These are phyloP conservation scores for Conoideocrella luteorostrata DNA, from an alignment of 2,329 filamentous ascomycete species.

Conservation along the genomic window DNA sequence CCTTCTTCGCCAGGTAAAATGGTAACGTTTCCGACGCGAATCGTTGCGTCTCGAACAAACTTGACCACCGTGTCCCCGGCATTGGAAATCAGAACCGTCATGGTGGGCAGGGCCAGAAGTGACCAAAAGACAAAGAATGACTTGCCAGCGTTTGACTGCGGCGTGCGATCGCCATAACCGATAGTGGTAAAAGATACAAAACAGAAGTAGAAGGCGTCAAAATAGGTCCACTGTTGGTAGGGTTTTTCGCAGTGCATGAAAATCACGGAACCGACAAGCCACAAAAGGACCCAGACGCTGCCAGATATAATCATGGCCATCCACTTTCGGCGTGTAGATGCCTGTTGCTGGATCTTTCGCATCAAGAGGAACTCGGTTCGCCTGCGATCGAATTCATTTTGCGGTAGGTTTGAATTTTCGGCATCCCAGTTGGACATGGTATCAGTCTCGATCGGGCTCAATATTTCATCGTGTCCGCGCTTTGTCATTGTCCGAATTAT, in stretches of 20 bases:
- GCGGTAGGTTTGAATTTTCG: conserved; percentile 11
- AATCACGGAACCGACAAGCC: conserved; percentile 72
- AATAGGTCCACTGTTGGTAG: conserved; percentile 65
- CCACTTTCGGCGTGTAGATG: conserved; percentile 65
- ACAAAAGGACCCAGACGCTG: conserved; percentile 64
- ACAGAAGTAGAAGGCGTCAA: conserved; percentile 76
- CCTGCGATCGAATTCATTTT: conserved; percentile 51
- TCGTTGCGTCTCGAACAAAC: conserved; percentile 46
- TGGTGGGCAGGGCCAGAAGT: conserved; percentile 75
- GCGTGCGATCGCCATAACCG: conserved; percentile 76
- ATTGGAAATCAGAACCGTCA: conserved; percentile 79
- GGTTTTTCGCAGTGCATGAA: conserved; percentile 51
- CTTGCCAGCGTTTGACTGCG: conserved; percentile 69
- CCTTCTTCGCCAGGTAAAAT: conserved; percentile 52
- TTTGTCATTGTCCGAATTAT: conserved; percentile 39
- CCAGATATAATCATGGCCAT: conserved; percentile 63
- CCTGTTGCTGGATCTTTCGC: conserved; percentile 67
- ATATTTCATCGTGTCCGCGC: conserved; percentile 39
- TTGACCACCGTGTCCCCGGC: conserved; percentile 79
- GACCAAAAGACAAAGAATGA: conserved; percentile 95
- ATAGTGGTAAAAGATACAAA: conserved; percentile 80
- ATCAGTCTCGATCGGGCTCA: conserved; percentile 39
- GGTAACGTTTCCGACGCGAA: conserved; percentile 51
- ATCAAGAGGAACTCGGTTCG: conserved; percentile 71
- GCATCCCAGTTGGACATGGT: conserved; percentile 8